Evolutionary conservation across 2,329 filamentous ascomycete species (phyloP).

Genomic region (Fusarium decemcellulare): DNA sequence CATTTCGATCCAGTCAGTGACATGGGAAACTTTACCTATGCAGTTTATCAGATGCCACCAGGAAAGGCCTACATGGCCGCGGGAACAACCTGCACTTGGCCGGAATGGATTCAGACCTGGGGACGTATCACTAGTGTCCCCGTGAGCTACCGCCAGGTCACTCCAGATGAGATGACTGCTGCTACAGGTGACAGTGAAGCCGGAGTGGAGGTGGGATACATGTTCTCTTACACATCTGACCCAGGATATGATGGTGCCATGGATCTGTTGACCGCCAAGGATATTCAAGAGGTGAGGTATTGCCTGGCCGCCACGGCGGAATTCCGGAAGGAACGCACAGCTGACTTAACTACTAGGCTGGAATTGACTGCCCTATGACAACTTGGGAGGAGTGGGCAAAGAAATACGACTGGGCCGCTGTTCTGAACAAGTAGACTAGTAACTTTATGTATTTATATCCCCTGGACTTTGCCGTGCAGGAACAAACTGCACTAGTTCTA

Average conservation of each 20-base stretch:
- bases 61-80: conserved; percentile 65
- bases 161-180: conserved; percentile 57
- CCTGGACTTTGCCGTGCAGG: no score
- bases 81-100: conserved; percentile 61
- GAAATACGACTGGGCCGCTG: conserved; percentile 53
- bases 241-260: conserved; percentile 65
- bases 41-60: conserved; percentile 63
- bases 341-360: conserved; percentile 50
- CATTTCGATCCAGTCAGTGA: conserved; percentile 64
- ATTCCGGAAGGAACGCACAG: no score
- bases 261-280: conserved; percentile 58
- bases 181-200: conserved; percentile 55
- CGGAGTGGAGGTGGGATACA: conserved; percentile 60
- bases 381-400: conserved; percentile 54
- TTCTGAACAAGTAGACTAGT: conserved; percentile 21
- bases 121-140: conserved; percentile 52
- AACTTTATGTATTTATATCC: no score
- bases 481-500: no score
- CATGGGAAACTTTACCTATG: conserved; percentile 63
- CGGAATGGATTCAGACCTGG: conserved; percentile 61
- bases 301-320: no score
- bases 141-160: conserved; percentile 56
- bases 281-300: conserved; percentile 58
- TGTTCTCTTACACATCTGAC: conserved; percentile 63
- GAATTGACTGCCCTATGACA: conserved; percentile 61